phyloP scores from a whole-genome alignment of 352 stramenopile genomes.

The Aphanomyces invadans region DNA sequence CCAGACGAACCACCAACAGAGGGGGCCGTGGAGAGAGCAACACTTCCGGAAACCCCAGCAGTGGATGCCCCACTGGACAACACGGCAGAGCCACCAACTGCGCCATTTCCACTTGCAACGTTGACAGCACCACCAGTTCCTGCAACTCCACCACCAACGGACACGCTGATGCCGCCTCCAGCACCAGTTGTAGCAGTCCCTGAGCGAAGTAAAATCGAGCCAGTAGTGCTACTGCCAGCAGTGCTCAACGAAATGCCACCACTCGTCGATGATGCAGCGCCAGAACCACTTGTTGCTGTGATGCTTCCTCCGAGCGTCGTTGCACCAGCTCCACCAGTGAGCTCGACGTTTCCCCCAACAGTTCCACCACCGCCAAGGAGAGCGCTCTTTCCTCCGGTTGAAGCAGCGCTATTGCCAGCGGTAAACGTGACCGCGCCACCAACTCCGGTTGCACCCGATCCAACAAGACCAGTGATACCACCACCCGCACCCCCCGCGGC shows the following conservation, averaged over 20 bases:
- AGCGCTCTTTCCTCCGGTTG: constrained; percentile 26
- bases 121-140: constrained; percentile 3
- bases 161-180: not conserved
- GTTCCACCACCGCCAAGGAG: constrained; percentile 24
- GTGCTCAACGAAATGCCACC: constrained; percentile 1
- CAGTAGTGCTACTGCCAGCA: not conserved
- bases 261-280: constrained; percentile 13
- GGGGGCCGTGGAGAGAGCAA: not conserved
- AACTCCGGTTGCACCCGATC: constrained; percentile 24
- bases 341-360: constrained; percentile 28
- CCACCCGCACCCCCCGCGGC: not conserved
- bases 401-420: constrained; percentile 35
- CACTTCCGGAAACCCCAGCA: not conserved
- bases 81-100: not conserved
- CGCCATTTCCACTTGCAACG: not conserved
- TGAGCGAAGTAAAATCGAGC: constrained; percentile 7
- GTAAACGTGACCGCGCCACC: constrained; percentile 52
- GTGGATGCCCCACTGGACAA: constrained; percentile 9
- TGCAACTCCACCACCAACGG: not conserved
- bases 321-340: constrained; percentile 19
- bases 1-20: not conserved
- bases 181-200: not conserved
- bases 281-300: not conserved
- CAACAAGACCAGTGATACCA: constrained; percentile 32
- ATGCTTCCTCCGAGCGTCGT: constrained; percentile 7